Percentiles rank a stretch among this genome's conserved stretches.
phyloP scores from a whole-genome alignment of 768 basidiomycete species.

The Hericium rajendrae region DNA sequence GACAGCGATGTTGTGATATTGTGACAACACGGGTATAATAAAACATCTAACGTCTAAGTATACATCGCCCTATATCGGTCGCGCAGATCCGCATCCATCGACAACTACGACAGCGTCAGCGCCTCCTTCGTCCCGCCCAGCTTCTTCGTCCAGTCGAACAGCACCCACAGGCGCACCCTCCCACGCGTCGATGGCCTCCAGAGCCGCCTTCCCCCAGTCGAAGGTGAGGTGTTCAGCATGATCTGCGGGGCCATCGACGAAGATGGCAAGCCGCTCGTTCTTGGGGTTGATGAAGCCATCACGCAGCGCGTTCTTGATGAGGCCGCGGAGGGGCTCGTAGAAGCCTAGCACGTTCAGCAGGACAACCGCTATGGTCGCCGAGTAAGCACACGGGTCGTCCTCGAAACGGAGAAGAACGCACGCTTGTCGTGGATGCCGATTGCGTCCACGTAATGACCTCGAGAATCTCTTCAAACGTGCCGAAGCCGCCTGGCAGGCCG shows the following conservation, averaged over 20 bases:
- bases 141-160: constrained; percentile 18
- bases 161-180: not conserved
- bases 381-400: not conserved
- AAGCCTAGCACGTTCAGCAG: constrained; percentile 80
- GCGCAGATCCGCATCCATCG: not conserved
- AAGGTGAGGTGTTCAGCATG: constrained; percentile 43
- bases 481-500: constrained; percentile 87
- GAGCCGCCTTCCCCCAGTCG: constrained; percentile 70
- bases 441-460: constrained; percentile 97
- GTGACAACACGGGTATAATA: too few species aligned
- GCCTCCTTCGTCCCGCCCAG: constrained; percentile 10
- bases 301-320: constrained; percentile 57
- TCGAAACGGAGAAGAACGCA: constrained; percentile 25
- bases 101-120: constrained; percentile 10
- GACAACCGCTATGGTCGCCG: constrained; percentile 51
- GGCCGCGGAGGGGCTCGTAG: constrained; percentile 71
- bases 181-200: constrained; percentile 61
- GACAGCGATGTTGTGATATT: too few species aligned
- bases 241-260: constrained; percentile 65
- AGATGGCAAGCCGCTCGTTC: constrained; percentile 54
- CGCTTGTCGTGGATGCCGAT: constrained; percentile 81
- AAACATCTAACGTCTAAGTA: not conserved
- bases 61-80: not conserved
- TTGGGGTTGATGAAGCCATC: constrained; percentile 65
- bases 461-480: constrained; percentile 93